A percentile compares a stretch with the other conserved stretches of the same genome.
Conservation (phyloP, 352 stramenopile genomes). For the Pythium apleroticum region DNA sequence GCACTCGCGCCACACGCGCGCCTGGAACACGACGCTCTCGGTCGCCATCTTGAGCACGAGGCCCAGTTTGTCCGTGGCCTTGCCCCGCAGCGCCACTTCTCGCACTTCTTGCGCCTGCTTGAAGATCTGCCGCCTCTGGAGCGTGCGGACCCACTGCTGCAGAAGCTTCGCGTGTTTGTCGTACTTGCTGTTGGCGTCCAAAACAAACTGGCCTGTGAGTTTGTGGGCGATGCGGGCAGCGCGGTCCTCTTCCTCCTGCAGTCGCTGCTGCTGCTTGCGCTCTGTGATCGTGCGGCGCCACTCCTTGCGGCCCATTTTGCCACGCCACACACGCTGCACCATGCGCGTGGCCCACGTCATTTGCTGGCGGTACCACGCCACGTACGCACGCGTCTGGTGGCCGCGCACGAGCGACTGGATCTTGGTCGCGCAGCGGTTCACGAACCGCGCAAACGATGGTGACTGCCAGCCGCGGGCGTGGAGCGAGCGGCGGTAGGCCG, state of each 20-base stretch:
- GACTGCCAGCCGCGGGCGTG: slow-evolving; percentile 53
- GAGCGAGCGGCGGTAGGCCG: slow-evolving; percentile 50
- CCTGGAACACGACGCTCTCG: slow-evolving; percentile 60
- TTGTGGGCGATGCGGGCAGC: slow-evolving; percentile 57
- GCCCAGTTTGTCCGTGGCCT: slow-evolving; percentile 39
- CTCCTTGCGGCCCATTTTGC: slow-evolving; percentile 49
- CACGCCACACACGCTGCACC: slow-evolving; percentile 65
- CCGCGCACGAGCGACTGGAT: slow-evolving; percentile 69
- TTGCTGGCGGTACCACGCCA: slow-evolving; percentile 30
- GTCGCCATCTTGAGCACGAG: slow-evolving; percentile 32
- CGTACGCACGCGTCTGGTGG: slow-evolving; percentile 40
- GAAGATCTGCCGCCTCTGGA: slow-evolving; percentile 62
- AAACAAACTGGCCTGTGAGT: slow-evolving; percentile 54
- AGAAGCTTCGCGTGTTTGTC: slow-evolving; percentile 40
- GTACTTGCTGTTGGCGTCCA: slow-evolving; percentile 48
- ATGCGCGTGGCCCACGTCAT: slow-evolving; percentile 34
- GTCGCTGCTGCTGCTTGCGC: slow-evolving; percentile 38
- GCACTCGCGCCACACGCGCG: slow-evolving; percentile 67
- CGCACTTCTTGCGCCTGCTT: slow-evolving; percentile 33
- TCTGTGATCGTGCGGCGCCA: slow-evolving; percentile 58
- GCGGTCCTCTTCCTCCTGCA: slow-evolving; percentile 60
- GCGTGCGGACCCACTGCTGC: slow-evolving; percentile 63
- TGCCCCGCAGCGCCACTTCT: slow-evolving; percentile 18
- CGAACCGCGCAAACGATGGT: slow-evolving; percentile 45
- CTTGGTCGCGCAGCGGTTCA: slow-evolving; percentile 38